Base-by-base conservation (phyloP, 1,139 yeast species). In the Hyphopichia pseudoburtonii region DNA sequence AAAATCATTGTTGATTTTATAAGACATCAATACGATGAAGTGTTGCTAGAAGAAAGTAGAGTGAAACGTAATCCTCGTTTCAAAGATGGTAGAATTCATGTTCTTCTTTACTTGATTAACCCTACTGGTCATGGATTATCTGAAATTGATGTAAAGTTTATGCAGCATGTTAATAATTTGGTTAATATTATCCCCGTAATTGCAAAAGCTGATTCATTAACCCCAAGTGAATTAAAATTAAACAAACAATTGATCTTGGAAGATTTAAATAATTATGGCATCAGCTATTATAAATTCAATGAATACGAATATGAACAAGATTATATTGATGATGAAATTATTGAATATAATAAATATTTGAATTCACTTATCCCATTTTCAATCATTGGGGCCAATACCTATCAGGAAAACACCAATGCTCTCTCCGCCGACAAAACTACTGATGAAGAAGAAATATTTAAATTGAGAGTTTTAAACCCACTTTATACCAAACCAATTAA, bases 11-110 rank as follows among this genome's bases (percentile, higher is more conserved):
- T 71, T 34, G 76, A 71, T 47, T 72, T 70, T 42, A 69, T 72
- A 49, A 68, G 76, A 62, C 72, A 69, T 43, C 75, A 72, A 42
- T 71, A 66, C 52, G 77, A 72, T 52, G 75, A 69, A 48, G 75
- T 70, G 18, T 66, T 72, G 50, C 66, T 70, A 54, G 77, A 72
- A 44, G 78, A 72, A 47, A 61, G 69, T 37, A 53, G 76, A 40
- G 75, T 71, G 38, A 70, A 66, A 50, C 66, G 78, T 49, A 68
- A 69, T 42, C 72, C 76, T 3, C 53, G 77, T 29, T 70, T 72
- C 52, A 66, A 65, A 51, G 78, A 72, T 47, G 75, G 74, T 24
- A 58, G 78, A 42, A 69, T 72, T 41, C 78, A 72, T 45, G 72
- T 60, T 14, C 63, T 71, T 45, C 57, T 72, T 41, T 72, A 71